Evolutionary conservation across 164 flowering plant genomes (phyloP).

Genomic region (Macadamia integrifolia): DNA sequence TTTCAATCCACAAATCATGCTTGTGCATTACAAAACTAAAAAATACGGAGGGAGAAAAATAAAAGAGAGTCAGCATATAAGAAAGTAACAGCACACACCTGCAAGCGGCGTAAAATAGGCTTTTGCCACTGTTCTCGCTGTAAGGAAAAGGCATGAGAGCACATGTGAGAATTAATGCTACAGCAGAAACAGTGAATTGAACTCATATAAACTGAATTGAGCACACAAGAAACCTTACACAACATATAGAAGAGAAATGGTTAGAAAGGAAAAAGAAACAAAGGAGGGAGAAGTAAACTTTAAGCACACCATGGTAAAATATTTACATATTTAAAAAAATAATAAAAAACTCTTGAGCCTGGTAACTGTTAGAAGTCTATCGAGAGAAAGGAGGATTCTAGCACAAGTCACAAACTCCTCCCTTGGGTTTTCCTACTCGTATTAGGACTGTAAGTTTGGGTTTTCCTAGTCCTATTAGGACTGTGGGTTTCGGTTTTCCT

Average conservation of each 20-base stretch:
- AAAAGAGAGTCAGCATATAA: neutral
- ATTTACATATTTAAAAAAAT: neutral
- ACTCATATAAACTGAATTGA: neutral
- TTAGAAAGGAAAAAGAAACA: too few relatives aligned
- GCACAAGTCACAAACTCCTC: too few relatives aligned
- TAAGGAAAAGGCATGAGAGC: neutral
- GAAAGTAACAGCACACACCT: constrained; percentile 43
- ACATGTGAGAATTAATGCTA: constrained; percentile 4
- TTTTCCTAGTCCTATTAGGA: too few relatives aligned
- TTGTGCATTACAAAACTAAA: neutral
- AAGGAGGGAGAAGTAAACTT: neutral
- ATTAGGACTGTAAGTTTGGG: too few relatives aligned
- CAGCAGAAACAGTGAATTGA: neutral
- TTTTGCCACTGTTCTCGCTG: constrained; percentile 98
- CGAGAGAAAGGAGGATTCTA: too few relatives aligned
- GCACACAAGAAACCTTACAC: too few relatives aligned
- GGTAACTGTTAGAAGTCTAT: too few relatives aligned
- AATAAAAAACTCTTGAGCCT: neutral
- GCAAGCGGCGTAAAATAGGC: constrained; percentile 88
- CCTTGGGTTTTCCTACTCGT: too few relatives aligned
- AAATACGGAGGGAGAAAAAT: too few relatives aligned
- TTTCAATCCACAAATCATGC: neutral
- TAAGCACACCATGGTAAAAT: neutral
- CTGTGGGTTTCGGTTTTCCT: too few relatives aligned
- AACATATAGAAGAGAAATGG: too few relatives aligned